phyloP scores from a whole-genome alignment of 768 basidiomycete species.

The Tylopilus balloui region DNA sequence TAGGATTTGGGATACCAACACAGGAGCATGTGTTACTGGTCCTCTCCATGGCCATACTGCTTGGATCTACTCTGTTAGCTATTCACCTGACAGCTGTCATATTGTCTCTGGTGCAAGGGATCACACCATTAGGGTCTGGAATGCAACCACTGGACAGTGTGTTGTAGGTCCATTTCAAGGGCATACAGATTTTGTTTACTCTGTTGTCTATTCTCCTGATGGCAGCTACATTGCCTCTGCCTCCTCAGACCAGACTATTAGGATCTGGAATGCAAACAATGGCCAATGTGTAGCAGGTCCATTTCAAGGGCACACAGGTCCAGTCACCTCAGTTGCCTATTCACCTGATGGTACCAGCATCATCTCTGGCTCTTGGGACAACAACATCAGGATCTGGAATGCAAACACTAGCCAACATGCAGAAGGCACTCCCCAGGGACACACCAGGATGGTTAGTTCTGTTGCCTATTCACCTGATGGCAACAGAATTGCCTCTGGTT shows the following conservation, averaged over 20 bases:
- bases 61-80: constrained; percentile 6
- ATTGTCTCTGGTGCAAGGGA: constrained; percentile 19
- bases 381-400: constrained; percentile 17
- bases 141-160: constrained; percentile 8
- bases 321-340: constrained; percentile 7
- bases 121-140: constrained; percentile 18
- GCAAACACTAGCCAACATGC: neutral
- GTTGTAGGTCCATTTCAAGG: constrained; percentile 4
- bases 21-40: constrained; percentile 6
- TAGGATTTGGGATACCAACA: constrained; percentile 15
- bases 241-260: constrained; percentile 16
- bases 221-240: constrained; percentile 23
- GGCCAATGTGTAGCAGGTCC: constrained; percentile 14
- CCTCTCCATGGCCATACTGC: constrained; percentile 3
- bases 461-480: constrained; percentile 18
- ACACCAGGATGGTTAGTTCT: neutral
- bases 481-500: constrained; percentile 10
- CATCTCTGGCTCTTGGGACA: constrained; percentile 16
- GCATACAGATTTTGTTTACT: constrained; percentile 5
- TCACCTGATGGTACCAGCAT: constrained; percentile 17
- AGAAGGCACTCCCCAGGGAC: neutral
- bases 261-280: constrained; percentile 18
- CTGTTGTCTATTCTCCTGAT: constrained; percentile 27
- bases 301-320: constrained; percentile 12
- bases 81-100: constrained; percentile 22